Conservation (phyloP, 768 basidiomycete species). For the Boletus reticulatus region DNA sequence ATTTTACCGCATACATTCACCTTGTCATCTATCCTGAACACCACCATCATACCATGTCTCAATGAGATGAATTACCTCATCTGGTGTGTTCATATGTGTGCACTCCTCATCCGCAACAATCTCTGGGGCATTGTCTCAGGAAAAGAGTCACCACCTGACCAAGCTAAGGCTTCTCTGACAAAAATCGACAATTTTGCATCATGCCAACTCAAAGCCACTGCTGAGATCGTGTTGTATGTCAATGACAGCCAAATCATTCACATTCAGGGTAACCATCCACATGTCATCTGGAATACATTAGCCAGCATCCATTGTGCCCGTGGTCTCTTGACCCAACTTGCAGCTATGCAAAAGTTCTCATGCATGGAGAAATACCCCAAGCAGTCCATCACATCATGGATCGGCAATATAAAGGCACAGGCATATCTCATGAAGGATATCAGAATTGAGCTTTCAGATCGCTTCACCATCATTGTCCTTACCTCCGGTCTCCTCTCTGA, state of each 20-base stretch:
- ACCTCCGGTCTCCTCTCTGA: background rate
- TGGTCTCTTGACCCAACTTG: background rate
- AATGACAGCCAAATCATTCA: background rate
- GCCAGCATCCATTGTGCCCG: background rate
- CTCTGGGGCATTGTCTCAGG: background rate
- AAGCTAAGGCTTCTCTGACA: background rate
- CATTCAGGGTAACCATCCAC: background rate
- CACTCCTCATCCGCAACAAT: background rate
- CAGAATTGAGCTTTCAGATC: background rate
- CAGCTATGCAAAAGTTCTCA: background rate
- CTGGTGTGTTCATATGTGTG: background rate
- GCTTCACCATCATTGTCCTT: background rate
- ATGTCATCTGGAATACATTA: background rate
- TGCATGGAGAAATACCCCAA: background rate
- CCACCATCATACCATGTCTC: background rate
- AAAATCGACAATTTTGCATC: background rate
- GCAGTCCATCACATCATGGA: background rate
- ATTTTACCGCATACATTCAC: no score
- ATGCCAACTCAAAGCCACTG: background rate
- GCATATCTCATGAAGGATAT: background rate
- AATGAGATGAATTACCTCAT: background rate
- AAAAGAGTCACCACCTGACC: background rate
- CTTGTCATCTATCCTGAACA: background rate
- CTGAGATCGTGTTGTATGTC: background rate
- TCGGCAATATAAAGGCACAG: background rate